Evolutionary conservation across 805 yeast genomes (phyloP), one percentile per base, ranked within the genome.

Genomic region (Saccharomycopsis sp.): DNA sequence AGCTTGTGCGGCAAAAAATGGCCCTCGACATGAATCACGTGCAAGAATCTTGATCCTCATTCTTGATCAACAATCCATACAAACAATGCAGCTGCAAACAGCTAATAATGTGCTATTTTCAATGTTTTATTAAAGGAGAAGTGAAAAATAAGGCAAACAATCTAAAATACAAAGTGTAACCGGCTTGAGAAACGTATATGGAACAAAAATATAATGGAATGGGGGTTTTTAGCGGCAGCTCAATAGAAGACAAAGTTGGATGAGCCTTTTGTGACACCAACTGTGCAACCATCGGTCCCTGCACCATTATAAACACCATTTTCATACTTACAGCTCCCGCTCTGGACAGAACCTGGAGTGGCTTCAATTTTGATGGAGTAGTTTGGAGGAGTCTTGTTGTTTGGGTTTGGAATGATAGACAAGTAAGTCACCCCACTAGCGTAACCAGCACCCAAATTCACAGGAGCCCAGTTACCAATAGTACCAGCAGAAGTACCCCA

Each of bases 351-450:
- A n/a, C 37, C 37, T 8, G 15, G 9, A 21, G 29, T 8, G 16
- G 37, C 37, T 22, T 34, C 87, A 57, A 89, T 88, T 65, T 76
- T 77, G 52, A 83, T 80, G 55, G 77, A 78, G 69, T 62, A 82
- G 71, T 77, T 80, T 41, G 79, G 71, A 42, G 88, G 65, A 16
- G 69, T 59, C 16, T 59, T 51, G 72, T 84, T 85, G 77, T 88
- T 87, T 57, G 96, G 95, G 27, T 89, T 89, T 64, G 96, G 96
- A 65, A 87, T 85, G 63, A 89, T 68, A 6, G 96, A 85, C 54
- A 89, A 65, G 72, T 85, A 88, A 41, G 95, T 69, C 54, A 75
- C 67, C 44, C 71, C 71, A 52, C 60, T 62, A 47, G 83, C 68
- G 64, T 71, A 69, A 58, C 97, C 96, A 39, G 96, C 86, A 63